Evolutionary conservation across 2,329 filamentous ascomycete genomes (phyloP), one percentile per base, ranked within the genome.

Genomic region (Ustulina deusta): DNA sequence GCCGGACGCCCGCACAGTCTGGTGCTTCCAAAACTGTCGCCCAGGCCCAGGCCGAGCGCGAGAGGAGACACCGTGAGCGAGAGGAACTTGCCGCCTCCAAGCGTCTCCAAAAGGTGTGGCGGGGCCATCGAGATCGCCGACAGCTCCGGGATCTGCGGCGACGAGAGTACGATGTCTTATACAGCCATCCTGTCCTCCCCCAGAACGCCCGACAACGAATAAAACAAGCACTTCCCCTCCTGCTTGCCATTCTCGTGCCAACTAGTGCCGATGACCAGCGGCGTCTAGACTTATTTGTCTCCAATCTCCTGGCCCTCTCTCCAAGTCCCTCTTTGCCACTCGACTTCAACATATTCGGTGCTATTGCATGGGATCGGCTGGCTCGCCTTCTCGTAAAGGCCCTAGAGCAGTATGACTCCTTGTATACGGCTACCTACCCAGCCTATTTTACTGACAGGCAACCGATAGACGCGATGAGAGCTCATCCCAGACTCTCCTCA

Each of bases 1-100:
- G 85, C 48, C 88, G 89, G 84, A 82, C 83, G 17, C 83, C 87
- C 13, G 84, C 84, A 7, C 85, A 86, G 17, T 85, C 88, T 1
- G 90, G 89, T 20, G 86, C 92, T 5, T 92, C 93, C 74, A 90
- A 91, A 75, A 91, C 94, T 1, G 87, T 98, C 32, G 92, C 91
- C 51, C 90, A 93, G 74, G 95, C 95, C 32, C 93, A 97, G 76
- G 93, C 94, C 73, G 94, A 97, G 74, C 90, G 96, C 34, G 84
- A 90, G 71, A 87, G 90, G 73, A 88, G 96, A 73, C 93, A 97
- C 74, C 89, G 89, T 58, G 94, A 98, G 75, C 87, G 94, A 73
- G 90, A 93, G 56, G 89, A 90, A 66, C 81, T 94, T 57, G 91
- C 90, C 75, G 93, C 94, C 4, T 88, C 89, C 15, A 90, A 87